Percentiles rank a stretch among this genome's conserved stretches.
Conservation (phyloP, 805 yeast species). For the Suhomyces xylopsoci region DNA sequence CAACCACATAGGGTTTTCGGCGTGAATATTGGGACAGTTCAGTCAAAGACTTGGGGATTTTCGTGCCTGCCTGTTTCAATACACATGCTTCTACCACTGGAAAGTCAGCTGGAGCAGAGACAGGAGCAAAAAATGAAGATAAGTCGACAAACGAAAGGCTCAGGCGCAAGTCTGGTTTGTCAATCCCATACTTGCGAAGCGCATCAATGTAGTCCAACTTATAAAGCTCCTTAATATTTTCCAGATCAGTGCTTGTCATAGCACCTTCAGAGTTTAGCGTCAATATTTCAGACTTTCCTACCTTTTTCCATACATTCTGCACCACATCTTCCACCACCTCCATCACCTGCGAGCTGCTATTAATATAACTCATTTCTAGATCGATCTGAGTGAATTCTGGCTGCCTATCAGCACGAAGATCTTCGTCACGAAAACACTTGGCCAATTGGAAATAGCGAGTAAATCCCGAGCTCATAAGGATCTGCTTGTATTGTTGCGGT, state of each 20-base stretch:
- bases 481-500: conserved; percentile 96
- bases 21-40: conserved; percentile 46
- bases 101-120: conserved; percentile 39
- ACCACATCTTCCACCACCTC: conserved; percentile 59
- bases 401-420: conserved; percentile 89
- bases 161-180: conserved; percentile 88
- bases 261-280: conserved; percentile 28
- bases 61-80: conserved; percentile 44
- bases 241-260: conserved; percentile 12
- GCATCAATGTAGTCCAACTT: conserved; percentile 66
- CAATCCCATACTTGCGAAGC: conserved; percentile 76
- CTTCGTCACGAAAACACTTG: conserved; percentile 94
- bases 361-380: conserved; percentile 85
- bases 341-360: conserved; percentile 62
- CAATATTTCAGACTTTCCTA: conserved; percentile 40
- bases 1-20: conserved; percentile 57
- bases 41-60: conserved; percentile 37
- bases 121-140: conserved; percentile 35
- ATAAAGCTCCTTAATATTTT: conserved; percentile 16
- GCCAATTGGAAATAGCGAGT: conserved; percentile 87
- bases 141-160: conserved; percentile 49
- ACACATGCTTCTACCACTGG: conserved; percentile 76
- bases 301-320: conserved; percentile 50
- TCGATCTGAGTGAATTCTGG: conserved; percentile 99
- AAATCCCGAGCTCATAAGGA: conserved; percentile 92